Evolutionary conservation across 352 stramenopile genomes (phyloP), one percentile per base, ranked within the genome.

Genomic region (Globisporangium parvum): DNA sequence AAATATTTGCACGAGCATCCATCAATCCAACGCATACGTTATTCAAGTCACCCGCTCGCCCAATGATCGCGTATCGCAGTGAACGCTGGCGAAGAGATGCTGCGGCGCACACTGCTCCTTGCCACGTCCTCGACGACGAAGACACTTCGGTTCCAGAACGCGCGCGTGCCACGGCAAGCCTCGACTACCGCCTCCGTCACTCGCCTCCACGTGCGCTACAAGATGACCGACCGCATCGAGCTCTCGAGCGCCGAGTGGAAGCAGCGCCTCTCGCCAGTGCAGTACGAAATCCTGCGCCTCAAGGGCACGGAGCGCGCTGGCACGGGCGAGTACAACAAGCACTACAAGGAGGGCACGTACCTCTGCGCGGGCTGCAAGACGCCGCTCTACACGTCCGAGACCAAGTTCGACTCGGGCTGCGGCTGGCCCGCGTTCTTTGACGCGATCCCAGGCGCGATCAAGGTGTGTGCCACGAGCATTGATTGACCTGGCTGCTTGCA

Each of bases 401-500:
- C 80, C 60, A 96, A 96, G 69, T 96, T 96, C 46, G 83, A 96
- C 65, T 95, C 85, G 40, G 87, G 87, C 50, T 96, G 87, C 57
- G 88, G 88, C 62, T 96, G 88, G 88, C 88, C 88, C 0, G 85
- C 87, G 18, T 96, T 96, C 71, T 93, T 93, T 55, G 85, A 96
- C 57, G 84, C 83, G 31, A 91, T 96, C 67, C 87, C 87, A 1
- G 84, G 85, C 47, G 81, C 85, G 18, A 92, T 96, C 63, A 90
- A 92, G 72, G n/a, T n/a, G n/a, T n/a, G n/a, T n/a, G n/a, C n/a
- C n/a, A n/a, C n/a, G n/a, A n/a, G n/a, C n/a, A n/a, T n/a, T n/a
- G n/a, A n/a, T n/a, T n/a, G n/a, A n/a, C n/a, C n/a, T n/a, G n/a
- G n/a, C n/a, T n/a, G n/a, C n/a, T n/a, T n/a, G n/a, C n/a, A 77